Evolutionary conservation across 208 protist genomes (phyloP), one percentile per base, ranked within the genome.

Genomic region (Crithidia bombi): DNA sequence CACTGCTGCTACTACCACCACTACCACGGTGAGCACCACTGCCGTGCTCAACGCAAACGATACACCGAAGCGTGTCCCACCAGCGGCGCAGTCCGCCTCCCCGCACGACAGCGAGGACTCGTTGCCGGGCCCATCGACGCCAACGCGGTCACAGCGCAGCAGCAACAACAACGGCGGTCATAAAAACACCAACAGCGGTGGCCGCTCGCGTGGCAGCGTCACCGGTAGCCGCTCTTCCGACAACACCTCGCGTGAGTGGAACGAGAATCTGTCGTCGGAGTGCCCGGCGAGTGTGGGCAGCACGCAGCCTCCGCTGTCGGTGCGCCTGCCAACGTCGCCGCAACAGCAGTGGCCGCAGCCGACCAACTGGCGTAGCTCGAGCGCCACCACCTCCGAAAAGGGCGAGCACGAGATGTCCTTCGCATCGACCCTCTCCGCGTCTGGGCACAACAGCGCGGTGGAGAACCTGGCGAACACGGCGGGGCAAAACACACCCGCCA

Each of bases 281-380:
- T 59, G 21, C 41, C 25, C 43, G 5, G 12, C 36, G 33, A 75
- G 69, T n/a, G 41, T 63, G 25, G 52, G 21, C 15, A 75, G 69
- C 52, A 75, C 69, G 38, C 69, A 75, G 36, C 43, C 50, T 17
- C 49, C 39, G 50, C 36, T 61, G 39, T 35, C 38, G 63, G 39
- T 30, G 51, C 47, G 36, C 12, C n/a, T 64, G 50, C 28, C 59
- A 17, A 28, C n/a, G n/a, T 30, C 6, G 38, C n/a, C 50, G 12
- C 33, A 23, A 41, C 14, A 25, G 39, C 56, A 63, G 39, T 63
- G 21, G 38, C 19, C 36, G 14, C 39, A 35, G 58, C 44, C 28
- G 10, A 46, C 23, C 15, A 67, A 64, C 23, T 43, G 47, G 35
- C 58, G 59, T 35, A 73, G 57, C 30, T 73, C 68, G 44, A 73